Base-by-base conservation (phyloP, 192 early-diverging fungal genomes). In the Backusella mclennaniae region DNA sequence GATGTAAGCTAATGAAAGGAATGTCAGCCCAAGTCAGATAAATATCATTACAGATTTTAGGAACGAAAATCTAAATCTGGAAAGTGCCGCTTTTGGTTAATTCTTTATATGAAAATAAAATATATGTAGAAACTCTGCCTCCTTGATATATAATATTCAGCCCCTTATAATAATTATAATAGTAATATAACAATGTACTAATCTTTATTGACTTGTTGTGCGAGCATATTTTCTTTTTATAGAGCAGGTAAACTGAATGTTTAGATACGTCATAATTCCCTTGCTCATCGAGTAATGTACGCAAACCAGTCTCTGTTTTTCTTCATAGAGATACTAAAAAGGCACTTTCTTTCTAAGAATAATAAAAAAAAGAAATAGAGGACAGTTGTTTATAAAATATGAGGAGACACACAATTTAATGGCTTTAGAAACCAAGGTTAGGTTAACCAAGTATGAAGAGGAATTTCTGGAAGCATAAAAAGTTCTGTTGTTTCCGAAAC, bases 331-430 rank as follows among this genome's bases (percentile, higher is more conserved):
- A 63, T 29, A 23, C 53, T 56, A 56, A 21, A 56, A 56, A 8
- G 3, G 2, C 19, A 56, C 19, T 21, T 4, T 29, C 12, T 12
- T 12, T 59, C 12, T 63, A 29, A 23, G 29, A 63, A 26, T 23
- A 26, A 14, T 39, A 63, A 63, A n/a, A 49, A 49, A n/a, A 17
- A 33, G 33, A 3, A 33, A 33, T 33, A 33, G 33, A 33, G 33
- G 33, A n/a, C 56, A 63, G 56, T 63, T 63, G 56, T 26, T 63
- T 63, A 63, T 63, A 63, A 63, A 63, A 63, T 63, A 26, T 63
- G 26, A 26, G 46, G 46, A n/a, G 46, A n/a, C 23, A 15, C n/a
- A 21, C 21, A 63, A 14, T 63, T 63, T 4, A 8, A 63, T 63
- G 9, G 0, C 26, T 29, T 29, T 26, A 63, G 26, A 29, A 23